Conservation (phyloP, 1,284 basidiomycete genomes). For the Pulveroboletus ridleyi region DNA sequence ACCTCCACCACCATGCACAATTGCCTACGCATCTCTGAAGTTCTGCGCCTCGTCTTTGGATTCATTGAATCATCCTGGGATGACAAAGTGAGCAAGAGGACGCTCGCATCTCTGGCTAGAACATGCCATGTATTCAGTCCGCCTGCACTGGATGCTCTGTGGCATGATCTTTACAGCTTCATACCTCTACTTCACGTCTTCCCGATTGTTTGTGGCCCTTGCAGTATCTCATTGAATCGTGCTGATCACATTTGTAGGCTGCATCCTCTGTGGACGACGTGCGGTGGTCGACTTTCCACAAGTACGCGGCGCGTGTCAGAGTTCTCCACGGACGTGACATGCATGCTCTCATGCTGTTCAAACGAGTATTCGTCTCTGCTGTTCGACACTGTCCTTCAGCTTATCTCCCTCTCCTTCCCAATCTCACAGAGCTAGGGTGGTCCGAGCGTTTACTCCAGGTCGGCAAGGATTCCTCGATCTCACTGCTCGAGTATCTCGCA, state of each 20-base stretch:
- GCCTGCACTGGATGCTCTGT: conserved; percentile 27
- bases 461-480: conserved; percentile 15
- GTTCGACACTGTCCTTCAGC: conserved; percentile 11
- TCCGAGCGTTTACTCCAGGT: conserved; percentile 7
- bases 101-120: conserved; percentile 24
- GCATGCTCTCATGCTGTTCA: background rate
- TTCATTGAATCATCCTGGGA: conserved; percentile 5
- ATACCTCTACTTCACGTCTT: conserved; percentile 17
- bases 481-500: conserved; percentile 20
- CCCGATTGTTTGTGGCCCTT: conserved; percentile 15
- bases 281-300: conserved; percentile 20
- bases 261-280: conserved; percentile 2
- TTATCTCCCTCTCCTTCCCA: conserved; percentile 24
- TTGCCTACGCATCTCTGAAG: conserved; percentile 24
- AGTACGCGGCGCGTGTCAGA: conserved; percentile 28
- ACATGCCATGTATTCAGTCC: conserved; percentile 26
- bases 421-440: conserved; percentile 21
- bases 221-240: background rate
- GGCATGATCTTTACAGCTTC: conserved; percentile 21
- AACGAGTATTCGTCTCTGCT: conserved; percentile 1
- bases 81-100: conserved; percentile 12
- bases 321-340: conserved; percentile 8
- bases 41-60: conserved; percentile 20
- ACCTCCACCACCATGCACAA: conserved; percentile 20
- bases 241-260: conserved; percentile 14